Conservation (phyloP, 2,329 filamentous ascomycete species). For the Elsinoe fawcettii region DNA sequence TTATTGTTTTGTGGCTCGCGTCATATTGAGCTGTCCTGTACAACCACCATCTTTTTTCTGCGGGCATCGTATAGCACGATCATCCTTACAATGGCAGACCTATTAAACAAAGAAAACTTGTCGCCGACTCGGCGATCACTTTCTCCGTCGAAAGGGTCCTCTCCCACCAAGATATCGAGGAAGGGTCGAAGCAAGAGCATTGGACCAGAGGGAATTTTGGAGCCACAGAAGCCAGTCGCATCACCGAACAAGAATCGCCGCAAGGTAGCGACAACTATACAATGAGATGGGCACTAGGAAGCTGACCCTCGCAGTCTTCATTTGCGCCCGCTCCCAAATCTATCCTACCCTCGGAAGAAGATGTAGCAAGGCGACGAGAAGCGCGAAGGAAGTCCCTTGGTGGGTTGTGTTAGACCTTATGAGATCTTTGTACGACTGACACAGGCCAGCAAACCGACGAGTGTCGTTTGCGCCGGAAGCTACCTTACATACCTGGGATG, state of each 20-base stretch:
- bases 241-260: constrained; percentile 51
- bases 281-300: neutral
- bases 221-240: constrained; percentile 41
- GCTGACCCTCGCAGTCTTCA: constrained; percentile 31
- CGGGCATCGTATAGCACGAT: constrained; percentile 12
- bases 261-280: constrained; percentile 50
- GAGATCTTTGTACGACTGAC: constrained; percentile 16
- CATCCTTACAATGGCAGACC: constrained; percentile 18
- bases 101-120: constrained; percentile 30
- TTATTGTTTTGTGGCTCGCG: constrained; percentile 15
- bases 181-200: constrained; percentile 93
- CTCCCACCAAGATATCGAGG: constrained; percentile 39
- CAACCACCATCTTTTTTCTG: constrained; percentile 14
- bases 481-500: constrained; percentile 94
- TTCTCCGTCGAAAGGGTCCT: constrained; percentile 17
- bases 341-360: constrained; percentile 52
- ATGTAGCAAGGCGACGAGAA: constrained; percentile 62
- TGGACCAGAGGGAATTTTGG: constrained; percentile 72
- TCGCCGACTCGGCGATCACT: constrained; percentile 26
- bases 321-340: constrained; percentile 45
- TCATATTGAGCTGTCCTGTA: constrained; percentile 14
- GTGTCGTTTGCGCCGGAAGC: constrained; percentile 97
- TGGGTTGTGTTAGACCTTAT: constrained; percentile 25
- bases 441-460: constrained; percentile 61
- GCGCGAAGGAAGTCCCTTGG: constrained; percentile 84